Conservation (phyloP, 2,329 filamentous ascomycete genomes). For the Phaeoacremonium minimum region DNA sequence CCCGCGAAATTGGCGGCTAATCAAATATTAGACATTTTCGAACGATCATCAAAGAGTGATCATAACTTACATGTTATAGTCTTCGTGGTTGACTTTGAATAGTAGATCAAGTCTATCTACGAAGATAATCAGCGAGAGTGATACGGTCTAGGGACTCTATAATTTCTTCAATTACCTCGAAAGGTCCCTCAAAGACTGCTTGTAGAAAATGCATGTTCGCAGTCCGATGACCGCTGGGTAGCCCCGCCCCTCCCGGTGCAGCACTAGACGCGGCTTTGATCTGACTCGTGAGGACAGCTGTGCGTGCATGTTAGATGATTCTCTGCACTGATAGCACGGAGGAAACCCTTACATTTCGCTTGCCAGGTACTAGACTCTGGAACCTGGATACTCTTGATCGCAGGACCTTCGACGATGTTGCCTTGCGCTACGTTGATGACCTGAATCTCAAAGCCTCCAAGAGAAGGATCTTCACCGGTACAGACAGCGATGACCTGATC, state of each 20-base stretch:
- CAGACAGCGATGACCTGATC: slow-evolving; percentile 52
- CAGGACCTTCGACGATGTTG: slow-evolving; percentile 50
- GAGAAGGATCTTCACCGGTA: slow-evolving; percentile 48
- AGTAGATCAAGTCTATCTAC: no score
- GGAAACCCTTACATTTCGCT: slow-evolving; percentile 45
- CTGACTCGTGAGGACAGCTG: slow-evolving; percentile 46
- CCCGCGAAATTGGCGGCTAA: no score
- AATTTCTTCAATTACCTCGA: slow-evolving; percentile 76
- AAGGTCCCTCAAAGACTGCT: slow-evolving; percentile 60
- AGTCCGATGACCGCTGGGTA: slow-evolving; percentile 25
- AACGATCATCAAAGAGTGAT: no score
- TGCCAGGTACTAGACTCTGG: slow-evolving; percentile 62
- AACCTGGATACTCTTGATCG: slow-evolving; percentile 51
- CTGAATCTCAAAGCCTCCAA: slow-evolving; percentile 58
- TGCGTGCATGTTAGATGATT: slow-evolving; percentile 16
- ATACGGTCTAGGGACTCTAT: no score
- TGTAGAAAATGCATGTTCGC: slow-evolving; percentile 64
- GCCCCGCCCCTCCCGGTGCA: slow-evolving; percentile 47
- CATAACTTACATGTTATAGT: no score
- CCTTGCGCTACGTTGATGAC: slow-evolving; percentile 51
- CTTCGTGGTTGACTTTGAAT: no score
- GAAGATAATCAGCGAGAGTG: no score
- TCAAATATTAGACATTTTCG: no score
- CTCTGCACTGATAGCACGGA: no score
- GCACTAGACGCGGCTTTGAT: slow-evolving; percentile 54